Conservation (phyloP, 257 asterid species). For the Apocynum venetum region DNA sequence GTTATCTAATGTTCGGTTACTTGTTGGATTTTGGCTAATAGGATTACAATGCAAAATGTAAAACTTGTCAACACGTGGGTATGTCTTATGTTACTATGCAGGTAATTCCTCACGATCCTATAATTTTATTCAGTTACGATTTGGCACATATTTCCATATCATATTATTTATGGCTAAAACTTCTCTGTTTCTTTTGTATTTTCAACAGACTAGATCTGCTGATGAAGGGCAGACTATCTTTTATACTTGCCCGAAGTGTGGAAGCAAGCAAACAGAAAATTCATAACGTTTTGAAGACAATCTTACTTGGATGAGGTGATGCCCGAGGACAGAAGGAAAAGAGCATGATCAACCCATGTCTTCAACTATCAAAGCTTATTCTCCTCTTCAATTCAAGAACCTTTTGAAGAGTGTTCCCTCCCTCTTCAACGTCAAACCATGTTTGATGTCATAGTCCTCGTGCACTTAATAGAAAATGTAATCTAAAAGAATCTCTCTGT, state of each 20-base stretch:
- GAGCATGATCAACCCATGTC: neutral
- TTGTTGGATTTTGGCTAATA: conserved; percentile 24
- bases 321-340: neutral
- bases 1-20: neutral
- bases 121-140: neutral
- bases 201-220: conserved; percentile 78
- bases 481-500: no score
- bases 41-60: conserved; percentile 94
- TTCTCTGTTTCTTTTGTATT: neutral
- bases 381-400: neutral
- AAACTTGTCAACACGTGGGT: conserved; percentile 78
- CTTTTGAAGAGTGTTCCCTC: neutral
- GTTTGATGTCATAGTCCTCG: neutral
- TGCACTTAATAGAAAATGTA: neutral
- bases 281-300: conserved; percentile 37
- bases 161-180: conserved; percentile 7
- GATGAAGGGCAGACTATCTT: conserved; percentile 98
- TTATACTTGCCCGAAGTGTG: conserved; percentile 79
- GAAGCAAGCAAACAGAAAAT: conserved; percentile 69
- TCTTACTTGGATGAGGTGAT: neutral
- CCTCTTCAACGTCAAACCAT: neutral
- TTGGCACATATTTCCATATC: neutral
- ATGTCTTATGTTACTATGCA: conserved; percentile 82
- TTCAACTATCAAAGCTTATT: neutral
- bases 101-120: conserved; percentile 28